Evolutionary conservation across 1,284 basidiomycete genomes (phyloP), one percentile per base, ranked within the genome.

Genomic region (Bjerkandera adusta): DNA sequence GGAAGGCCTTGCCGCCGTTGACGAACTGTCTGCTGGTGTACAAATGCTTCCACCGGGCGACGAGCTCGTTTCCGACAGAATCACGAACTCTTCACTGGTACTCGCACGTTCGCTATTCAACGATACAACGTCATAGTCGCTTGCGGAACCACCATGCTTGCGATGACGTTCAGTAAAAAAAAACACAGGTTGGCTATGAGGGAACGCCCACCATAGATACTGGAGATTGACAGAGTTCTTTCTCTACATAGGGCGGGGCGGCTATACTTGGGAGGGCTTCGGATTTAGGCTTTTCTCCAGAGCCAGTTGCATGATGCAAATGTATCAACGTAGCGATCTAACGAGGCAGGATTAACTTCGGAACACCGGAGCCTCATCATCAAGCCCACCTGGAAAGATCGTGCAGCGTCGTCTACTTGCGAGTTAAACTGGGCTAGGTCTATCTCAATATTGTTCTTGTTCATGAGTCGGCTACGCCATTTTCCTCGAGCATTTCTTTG

Each of bases 271-370:
- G 65, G 64, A 38, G 66, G 0, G 68, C 66, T 18, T 70, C 64
- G 15, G 51, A 49, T 47, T 57, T 63, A 68, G 76, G 69, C 49
- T 73, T 73, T 2, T 64, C 58, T n/a, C n/a, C n/a, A n/a, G n/a
- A 57, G 15, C 69, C 18, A 57, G 68, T 18, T 55, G 54, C 36
- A 76, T 49, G 7, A 66, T 61, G 59, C 20, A 61, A 54, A 24
- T 56, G 52, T 13, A 61, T 54, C 12, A 61, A 43, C 10, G 57
- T 54, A 5, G 50, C 40, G 11, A 59, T 54, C 59, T 61, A 35
- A 20, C 15, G n/a, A 8, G 15, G n/a, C 10, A n/a, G 22, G 20
- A 46, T 5, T 18, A 25, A 10, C 69, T 15, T 72, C 73, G 37
- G 0, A 38, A 36, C 12, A 21, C 16, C 18, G 20, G 11, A 21